Conservation (phyloP, 345 rosid genomes). For the Eucalyptus sp. region DNA sequence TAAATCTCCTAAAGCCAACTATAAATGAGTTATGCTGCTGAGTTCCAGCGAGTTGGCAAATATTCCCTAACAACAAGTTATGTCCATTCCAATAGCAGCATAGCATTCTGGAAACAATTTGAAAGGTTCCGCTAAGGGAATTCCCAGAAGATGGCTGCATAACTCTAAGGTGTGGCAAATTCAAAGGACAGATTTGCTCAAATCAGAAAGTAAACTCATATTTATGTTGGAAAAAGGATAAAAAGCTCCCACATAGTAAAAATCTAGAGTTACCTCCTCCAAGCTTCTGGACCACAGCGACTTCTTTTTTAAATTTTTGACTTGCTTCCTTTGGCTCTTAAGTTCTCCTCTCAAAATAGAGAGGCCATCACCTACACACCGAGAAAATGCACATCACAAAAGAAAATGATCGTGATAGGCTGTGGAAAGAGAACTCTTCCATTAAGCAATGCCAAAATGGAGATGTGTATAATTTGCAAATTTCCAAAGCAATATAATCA, state of each 20-base stretch:
- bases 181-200: neutral
- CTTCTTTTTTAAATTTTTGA: conserved; percentile 70
- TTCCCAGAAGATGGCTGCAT: neutral
- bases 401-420: neutral
- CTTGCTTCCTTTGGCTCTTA: conserved; percentile 66
- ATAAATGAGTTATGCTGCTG: neutral
- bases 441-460: neutral
- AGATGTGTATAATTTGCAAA: neutral
- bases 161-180: neutral
- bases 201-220: neutral
- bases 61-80: neutral
- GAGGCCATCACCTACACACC: conserved; percentile 38
- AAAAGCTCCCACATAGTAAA: neutral
- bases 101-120: neutral
- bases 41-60: neutral
- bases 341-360: conserved; percentile 56
- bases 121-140: neutral
- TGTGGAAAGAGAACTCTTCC: neutral
- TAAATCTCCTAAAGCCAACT: neutral
- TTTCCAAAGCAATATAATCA: neutral
- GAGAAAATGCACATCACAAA: neutral
- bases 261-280: conserved; percentile 51
- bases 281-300: conserved; percentile 82
- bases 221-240: neutral
- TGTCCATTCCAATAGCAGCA: neutral